Conservation (phyloP, 2,329 filamentous ascomycete genomes). For the Fusarium sp. region DNA sequence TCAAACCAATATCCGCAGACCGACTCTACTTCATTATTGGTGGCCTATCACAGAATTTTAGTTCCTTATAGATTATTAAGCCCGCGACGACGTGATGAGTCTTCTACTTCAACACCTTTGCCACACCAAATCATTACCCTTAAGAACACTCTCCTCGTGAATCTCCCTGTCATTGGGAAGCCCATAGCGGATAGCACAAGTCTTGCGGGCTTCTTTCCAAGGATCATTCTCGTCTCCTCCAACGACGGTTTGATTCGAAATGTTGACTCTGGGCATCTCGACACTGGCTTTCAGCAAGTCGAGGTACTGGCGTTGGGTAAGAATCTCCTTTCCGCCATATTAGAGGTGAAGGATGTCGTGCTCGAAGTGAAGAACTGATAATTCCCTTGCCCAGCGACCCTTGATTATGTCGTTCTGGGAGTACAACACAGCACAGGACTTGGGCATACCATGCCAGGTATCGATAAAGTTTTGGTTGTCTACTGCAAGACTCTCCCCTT, state of each 20-base stretch:
- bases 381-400: neutral
- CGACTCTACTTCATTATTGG: too few relatives aligned
- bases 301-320: neutral
- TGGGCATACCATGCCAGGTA: neutral
- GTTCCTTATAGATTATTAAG: neutral
- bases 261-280: neutral
- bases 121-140: neutral
- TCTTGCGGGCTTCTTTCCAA: neutral
- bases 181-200: neutral
- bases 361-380: neutral
- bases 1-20: too few relatives aligned
- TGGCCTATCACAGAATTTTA: too few relatives aligned
- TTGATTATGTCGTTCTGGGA: neutral
- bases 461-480: neutral
- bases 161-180: neutral
- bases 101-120: neutral
- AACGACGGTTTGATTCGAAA: neutral
- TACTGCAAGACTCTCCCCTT: neutral
- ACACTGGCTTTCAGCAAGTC: neutral
- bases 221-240: neutral
- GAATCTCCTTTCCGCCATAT: neutral
- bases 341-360: neutral
- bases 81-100: neutral
- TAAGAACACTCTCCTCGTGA: neutral
- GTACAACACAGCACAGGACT: neutral